Conservation (phyloP, 2,329 filamentous ascomycete species). For the Aureobasidium sp. region DNA sequence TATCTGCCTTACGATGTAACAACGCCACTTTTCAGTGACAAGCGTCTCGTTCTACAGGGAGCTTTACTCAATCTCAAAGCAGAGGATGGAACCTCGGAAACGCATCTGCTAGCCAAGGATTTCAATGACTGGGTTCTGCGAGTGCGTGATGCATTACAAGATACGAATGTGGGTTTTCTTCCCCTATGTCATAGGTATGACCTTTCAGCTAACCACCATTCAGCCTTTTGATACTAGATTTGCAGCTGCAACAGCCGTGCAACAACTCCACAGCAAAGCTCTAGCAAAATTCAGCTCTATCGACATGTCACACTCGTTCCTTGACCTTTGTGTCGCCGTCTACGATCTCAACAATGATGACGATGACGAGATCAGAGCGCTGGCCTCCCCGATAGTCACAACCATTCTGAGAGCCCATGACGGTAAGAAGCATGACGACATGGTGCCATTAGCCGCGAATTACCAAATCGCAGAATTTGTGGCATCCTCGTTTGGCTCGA, state of each 20-base stretch:
- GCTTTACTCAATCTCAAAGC: conserved; percentile 5
- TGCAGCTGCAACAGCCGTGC: conserved; percentile 24
- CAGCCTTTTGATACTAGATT: conserved; percentile 24
- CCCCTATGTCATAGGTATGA: background rate
- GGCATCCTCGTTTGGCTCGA: conserved; percentile 12
- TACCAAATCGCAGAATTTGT: conserved; percentile 33
- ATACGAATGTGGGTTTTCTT: conserved; percentile 14
- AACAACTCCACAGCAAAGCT: conserved; percentile 15
- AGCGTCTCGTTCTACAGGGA: conserved; percentile 5
- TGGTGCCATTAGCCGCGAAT: conserved; percentile 45
- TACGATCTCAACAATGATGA: conserved; percentile 82
- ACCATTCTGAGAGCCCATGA: conserved; percentile 36
- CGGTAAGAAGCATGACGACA: conserved; percentile 20
- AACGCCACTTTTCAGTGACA: conserved; percentile 1
- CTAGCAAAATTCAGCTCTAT: background rate
- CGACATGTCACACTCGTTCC: conserved; percentile 23
- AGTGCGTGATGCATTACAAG: conserved; percentile 20
- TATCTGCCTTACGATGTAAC: background rate
- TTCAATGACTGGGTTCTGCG: background rate
- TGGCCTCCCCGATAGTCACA: conserved; percentile 48
- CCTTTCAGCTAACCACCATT: background rate
- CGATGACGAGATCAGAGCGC: conserved; percentile 76
- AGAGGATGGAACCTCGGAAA: background rate
- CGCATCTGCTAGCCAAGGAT: background rate
- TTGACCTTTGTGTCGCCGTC: conserved; percentile 57